Conservation (phyloP, 2,329 filamentous ascomycete species). For the Ophiostoma australiae region DNA sequence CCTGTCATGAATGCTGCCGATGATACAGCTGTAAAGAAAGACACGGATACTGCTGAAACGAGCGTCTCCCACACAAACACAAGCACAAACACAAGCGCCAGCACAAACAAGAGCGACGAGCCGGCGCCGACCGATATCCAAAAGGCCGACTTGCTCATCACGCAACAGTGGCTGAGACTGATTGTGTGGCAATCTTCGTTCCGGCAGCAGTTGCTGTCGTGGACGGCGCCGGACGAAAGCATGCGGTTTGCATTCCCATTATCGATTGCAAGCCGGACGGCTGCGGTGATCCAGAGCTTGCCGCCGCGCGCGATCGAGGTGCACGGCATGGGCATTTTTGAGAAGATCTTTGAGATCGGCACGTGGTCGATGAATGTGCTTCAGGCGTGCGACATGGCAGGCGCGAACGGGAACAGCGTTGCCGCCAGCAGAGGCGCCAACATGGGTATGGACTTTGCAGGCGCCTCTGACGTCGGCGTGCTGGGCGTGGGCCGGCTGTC, state of each 20-base stretch:
- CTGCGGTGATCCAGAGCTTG: slow-evolving; percentile 41
- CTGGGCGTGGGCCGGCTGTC: slow-evolving; percentile 34
- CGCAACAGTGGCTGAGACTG: slow-evolving; percentile 64
- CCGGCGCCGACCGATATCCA: slow-evolving; percentile 57
- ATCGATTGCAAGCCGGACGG: slow-evolving; percentile 55
- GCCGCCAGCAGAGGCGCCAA: slow-evolving; percentile 27
- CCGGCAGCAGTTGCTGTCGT: slow-evolving; percentile 59
- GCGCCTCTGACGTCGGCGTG: slow-evolving; percentile 34
- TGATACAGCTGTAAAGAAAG: slow-evolving; percentile 16
- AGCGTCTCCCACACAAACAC: no score
- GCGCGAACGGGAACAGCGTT: slow-evolving; percentile 20
- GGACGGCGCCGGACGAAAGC: slow-evolving; percentile 51
- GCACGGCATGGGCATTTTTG: slow-evolving; percentile 47
- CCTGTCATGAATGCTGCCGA: not conserved
- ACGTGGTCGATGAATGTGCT: slow-evolving; percentile 44
- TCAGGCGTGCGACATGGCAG: slow-evolving; percentile 35
- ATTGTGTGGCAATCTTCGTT: slow-evolving; percentile 71
- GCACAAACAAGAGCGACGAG: slow-evolving; percentile 24
- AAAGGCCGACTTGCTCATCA: slow-evolving; percentile 63
- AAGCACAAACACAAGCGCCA: not conserved
- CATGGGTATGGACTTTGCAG: slow-evolving; percentile 34
- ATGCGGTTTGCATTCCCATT: slow-evolving; percentile 60
- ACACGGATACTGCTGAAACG: not conserved
- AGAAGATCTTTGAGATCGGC: slow-evolving; percentile 48
- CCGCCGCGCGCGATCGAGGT: slow-evolving; percentile 43